Evolutionary conservation across 768 basidiomycete species (phyloP).

Genomic region (Trametes cingulata): DNA sequence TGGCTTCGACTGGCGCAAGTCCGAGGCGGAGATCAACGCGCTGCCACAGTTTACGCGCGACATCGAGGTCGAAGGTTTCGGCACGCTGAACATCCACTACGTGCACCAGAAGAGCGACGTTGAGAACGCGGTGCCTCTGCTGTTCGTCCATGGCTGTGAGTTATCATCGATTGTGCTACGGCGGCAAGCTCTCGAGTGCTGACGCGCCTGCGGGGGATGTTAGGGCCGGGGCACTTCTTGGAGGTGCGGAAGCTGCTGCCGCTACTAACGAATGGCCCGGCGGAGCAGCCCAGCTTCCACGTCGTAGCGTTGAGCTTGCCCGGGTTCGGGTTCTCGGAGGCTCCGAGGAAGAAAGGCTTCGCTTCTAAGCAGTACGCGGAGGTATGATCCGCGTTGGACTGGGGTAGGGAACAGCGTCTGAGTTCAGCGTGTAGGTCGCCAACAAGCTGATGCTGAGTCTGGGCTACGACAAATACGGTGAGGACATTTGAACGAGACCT

Average conservation of each 20-base stretch:
- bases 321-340: constrained; percentile 32
- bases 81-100: constrained; percentile 37
- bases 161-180: no score
- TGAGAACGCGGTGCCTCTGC: constrained; percentile 30
- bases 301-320: constrained; percentile 32
- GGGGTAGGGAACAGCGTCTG: not conserved
- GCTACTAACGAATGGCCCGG: constrained; percentile 23
- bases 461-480: constrained; percentile 29
- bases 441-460: constrained; percentile 29
- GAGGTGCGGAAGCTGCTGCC: constrained; percentile 31
- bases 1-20: constrained; percentile 33
- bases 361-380: constrained; percentile 26
- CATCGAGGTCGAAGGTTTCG: constrained; percentile 35
- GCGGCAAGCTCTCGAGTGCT: no score
- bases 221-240: constrained; percentile 31
- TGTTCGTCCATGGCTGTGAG: constrained; percentile 37
- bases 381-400: constrained; percentile 8
- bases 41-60: constrained; percentile 39
- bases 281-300: constrained; percentile 30
- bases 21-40: constrained; percentile 35
- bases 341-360: constrained; percentile 29
- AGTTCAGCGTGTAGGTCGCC: not conserved
- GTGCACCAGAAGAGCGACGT: constrained; percentile 35
- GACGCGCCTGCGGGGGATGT: not conserved
- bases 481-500: not conserved